Conservation (phyloP, 1,284 basidiomycete genomes). For the Moniliella sp. region DNA sequence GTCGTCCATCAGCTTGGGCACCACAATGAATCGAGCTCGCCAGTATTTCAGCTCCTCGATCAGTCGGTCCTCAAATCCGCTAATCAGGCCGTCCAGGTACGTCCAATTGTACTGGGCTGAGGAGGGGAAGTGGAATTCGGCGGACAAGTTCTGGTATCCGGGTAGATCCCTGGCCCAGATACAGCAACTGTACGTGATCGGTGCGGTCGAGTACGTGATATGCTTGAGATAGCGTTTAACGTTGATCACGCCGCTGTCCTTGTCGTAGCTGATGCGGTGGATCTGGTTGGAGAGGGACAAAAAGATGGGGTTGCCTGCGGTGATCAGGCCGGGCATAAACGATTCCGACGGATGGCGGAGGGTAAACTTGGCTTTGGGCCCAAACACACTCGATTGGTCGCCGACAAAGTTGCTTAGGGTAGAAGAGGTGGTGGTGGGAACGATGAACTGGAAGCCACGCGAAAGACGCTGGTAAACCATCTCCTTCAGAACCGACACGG, state of each 20-base stretch:
- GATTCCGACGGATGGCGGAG: constrained; percentile 26
- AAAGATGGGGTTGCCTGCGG: constrained; percentile 47
- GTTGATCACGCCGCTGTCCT: constrained; percentile 59
- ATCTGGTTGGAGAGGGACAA: constrained; percentile 87
- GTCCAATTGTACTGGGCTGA: constrained; percentile 40
- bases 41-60: constrained; percentile 44
- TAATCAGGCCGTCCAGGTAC: constrained; percentile 35
- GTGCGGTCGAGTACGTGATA: constrained; percentile 43
- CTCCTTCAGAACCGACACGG: constrained; percentile 55
- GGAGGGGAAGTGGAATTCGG: constrained; percentile 56
- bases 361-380: constrained; percentile 8
- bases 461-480: constrained; percentile 77
- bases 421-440: constrained; percentile 9
- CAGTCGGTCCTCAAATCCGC: constrained; percentile 28
- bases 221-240: constrained; percentile 67
- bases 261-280: constrained; percentile 61
- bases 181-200: constrained; percentile 61
- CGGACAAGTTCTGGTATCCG: constrained; percentile 58
- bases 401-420: constrained; percentile 6
- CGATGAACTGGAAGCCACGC: constrained; percentile 88
- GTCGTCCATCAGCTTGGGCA: too few species aligned
- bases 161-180: constrained; percentile 77
- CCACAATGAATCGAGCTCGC: constrained; percentile 81
- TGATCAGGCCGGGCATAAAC: constrained; percentile 26
- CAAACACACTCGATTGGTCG: too few species aligned